phyloP scores from a whole-genome alignment of 2,329 filamentous ascomycete species.

The Tolypocladium endophyticum region DNA sequence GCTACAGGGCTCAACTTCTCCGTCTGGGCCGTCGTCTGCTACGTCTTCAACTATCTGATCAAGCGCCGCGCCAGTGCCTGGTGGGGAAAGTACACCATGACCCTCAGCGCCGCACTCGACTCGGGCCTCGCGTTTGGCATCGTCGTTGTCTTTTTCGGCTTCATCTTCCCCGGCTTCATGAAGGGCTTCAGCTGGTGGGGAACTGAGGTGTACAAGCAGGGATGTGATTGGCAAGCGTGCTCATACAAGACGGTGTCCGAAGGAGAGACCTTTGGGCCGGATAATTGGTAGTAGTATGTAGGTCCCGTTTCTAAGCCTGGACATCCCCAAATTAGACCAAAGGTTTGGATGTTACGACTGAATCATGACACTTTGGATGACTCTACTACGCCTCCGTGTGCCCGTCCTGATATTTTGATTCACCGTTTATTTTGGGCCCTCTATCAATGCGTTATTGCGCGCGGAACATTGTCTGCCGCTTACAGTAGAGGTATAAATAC shows the following conservation, averaged over 20 bases:
- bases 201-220: slow-evolving; percentile 73
- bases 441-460: slow-evolving; percentile 12
- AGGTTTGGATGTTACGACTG: not conserved
- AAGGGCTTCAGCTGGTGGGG: slow-evolving; percentile 77
- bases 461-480: not conserved
- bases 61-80: slow-evolving; percentile 59
- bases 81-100: slow-evolving; percentile 93
- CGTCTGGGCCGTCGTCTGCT: slow-evolving; percentile 79
- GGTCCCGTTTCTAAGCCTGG: not conserved
- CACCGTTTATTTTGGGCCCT: slow-evolving; percentile 9
- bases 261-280: slow-evolving; percentile 57
- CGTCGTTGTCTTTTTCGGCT: slow-evolving; percentile 75
- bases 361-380: not conserved
- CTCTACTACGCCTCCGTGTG: not conserved
- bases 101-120: slow-evolving; percentile 71
- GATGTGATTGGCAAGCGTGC: slow-evolving; percentile 79
- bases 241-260: slow-evolving; percentile 54
- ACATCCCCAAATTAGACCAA: not conserved
- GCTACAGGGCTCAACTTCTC: slow-evolving; percentile 81
- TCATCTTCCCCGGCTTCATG: slow-evolving; percentile 72
- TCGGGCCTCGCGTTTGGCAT: slow-evolving; percentile 75
- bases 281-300: slow-evolving; percentile 34
- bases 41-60: slow-evolving; percentile 70
- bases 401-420: not conserved
- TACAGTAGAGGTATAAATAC: slow-evolving; percentile 18